Evolutionary conservation across 177 flowering plant genomes (phyloP).

Genomic region (Vitis hybrid): DNA sequence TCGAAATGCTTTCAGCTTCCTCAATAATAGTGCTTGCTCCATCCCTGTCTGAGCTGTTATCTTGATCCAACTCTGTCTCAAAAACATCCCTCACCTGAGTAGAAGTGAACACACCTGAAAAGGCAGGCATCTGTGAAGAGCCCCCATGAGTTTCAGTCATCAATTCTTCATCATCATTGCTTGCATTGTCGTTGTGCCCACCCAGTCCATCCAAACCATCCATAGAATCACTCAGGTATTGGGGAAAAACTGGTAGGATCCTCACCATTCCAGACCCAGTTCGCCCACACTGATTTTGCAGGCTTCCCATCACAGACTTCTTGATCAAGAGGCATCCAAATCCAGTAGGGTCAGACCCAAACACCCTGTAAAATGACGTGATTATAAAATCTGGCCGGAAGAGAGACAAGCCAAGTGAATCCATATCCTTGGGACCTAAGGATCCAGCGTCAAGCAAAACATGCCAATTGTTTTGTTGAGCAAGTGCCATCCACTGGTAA

Average conservation of each 20-base stretch:
- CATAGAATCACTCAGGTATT: conserved; percentile 58
- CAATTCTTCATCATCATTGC: conserved; percentile 33
- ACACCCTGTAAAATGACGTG: conserved; percentile 65
- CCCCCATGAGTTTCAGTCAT: conserved; percentile 41
- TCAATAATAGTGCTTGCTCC: conserved; percentile 82
- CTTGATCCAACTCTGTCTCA: conserved; percentile 71
- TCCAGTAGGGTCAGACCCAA: conserved; percentile 71
- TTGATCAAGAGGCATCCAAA: conserved; percentile 73
- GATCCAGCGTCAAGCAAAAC: conserved; percentile 77
- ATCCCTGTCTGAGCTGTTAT: conserved; percentile 71
- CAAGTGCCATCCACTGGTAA: conserved; percentile 81
- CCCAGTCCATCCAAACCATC: conserved; percentile 44
- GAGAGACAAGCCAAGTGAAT: conserved; percentile 65
- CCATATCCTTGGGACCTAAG: conserved; percentile 82
- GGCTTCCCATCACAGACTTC: conserved; percentile 58
- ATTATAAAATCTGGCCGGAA: conserved; percentile 74
- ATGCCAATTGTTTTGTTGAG: conserved; percentile 78
- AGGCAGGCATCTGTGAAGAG: conserved; percentile 56
- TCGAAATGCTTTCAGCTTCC: conserved; percentile 65
- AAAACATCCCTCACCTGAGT: conserved; percentile 77
- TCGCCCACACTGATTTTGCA: conserved; percentile 48
- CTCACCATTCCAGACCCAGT: conserved; percentile 69
- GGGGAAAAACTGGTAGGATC: conserved; percentile 59
- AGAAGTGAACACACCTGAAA: conserved; percentile 68
- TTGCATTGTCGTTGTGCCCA: conserved; percentile 38